Evolutionary conservation across 2,329 filamentous ascomycete genomes (phyloP).

Genomic region (Cladophialophora exuberans): DNA sequence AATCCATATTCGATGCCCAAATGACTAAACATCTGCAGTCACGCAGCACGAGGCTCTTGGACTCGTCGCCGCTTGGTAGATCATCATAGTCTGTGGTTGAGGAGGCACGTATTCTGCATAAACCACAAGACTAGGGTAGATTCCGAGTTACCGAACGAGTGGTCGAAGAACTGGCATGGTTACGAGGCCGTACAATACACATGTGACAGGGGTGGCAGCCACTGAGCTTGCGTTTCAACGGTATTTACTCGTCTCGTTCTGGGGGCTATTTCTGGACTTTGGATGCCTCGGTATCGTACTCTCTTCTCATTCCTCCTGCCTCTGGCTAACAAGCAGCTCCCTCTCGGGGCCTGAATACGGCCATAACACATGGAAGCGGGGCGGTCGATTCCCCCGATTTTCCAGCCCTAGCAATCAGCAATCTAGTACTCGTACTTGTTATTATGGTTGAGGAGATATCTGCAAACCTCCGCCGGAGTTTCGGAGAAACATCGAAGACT

Average conservation of each 20-base stretch:
- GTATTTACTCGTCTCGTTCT: background rate
- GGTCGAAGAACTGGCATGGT: background rate
- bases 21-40: constrained; percentile 9
- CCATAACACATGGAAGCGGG: background rate
- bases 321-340: background rate
- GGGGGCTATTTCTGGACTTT: constrained; percentile 1
- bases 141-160: background rate
- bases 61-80: background rate
- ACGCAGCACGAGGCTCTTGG: background rate
- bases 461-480: too few species aligned
- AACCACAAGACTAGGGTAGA: background rate
- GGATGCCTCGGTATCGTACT: background rate
- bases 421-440: too few species aligned
- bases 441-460: too few species aligned
- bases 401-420: background rate
- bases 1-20: background rate
- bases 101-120: background rate
- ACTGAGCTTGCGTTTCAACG: background rate
- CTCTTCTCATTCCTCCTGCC: background rate
- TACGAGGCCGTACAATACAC: constrained; percentile 3
- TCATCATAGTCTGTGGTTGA: background rate
- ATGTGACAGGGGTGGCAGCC: background rate
- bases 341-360: background rate
- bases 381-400: background rate
- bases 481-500: too few species aligned